These are phyloP conservation scores for Lotmaria passim DNA, from an alignment of 208 protist genomes.

Conservation along the genomic window DNA sequence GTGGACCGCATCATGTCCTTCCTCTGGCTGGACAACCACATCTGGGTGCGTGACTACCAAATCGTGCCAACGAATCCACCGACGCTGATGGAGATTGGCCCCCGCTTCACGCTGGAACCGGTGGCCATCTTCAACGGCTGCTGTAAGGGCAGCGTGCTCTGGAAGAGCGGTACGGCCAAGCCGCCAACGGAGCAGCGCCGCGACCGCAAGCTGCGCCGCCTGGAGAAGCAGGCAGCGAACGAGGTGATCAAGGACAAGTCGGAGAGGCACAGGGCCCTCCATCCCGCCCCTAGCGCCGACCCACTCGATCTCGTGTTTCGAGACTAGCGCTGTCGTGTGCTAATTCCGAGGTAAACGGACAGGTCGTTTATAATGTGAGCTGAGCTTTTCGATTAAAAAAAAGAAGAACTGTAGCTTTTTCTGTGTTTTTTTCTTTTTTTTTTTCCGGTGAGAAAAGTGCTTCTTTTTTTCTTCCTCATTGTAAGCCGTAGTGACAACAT, in stretches of 20 bases:
- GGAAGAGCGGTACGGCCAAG: slow-evolving; percentile 80
- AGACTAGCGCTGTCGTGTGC: slow-evolving; percentile 15
- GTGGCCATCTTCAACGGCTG: slow-evolving; percentile 94
- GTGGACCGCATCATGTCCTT: slow-evolving; percentile 98
- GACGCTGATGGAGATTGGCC: slow-evolving; percentile 97
- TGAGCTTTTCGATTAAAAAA: background rate
- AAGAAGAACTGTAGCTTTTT: no score
- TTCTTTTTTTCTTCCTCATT: background rate
- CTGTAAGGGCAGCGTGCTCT: slow-evolving; percentile 95
- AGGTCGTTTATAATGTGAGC: background rate
- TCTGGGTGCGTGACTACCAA: slow-evolving; percentile 99
- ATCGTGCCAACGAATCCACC: slow-evolving; percentile 72
- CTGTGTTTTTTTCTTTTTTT: background rate
- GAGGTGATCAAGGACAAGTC: slow-evolving; percentile 69
- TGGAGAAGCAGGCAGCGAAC: slow-evolving; percentile 77
- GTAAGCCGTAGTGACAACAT: no score
- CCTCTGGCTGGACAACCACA: slow-evolving; percentile 95
- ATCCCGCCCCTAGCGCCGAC: slow-evolving; percentile 61
- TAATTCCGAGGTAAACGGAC: no score
- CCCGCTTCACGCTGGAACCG: slow-evolving; percentile 95
- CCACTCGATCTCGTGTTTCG: slow-evolving; percentile 80
- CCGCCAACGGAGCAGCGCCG: slow-evolving; percentile 83
- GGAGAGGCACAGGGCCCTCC: slow-evolving; percentile 66
- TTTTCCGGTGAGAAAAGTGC: background rate
- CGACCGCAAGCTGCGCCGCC: slow-evolving; percentile 68